Evolutionary conservation across 371 early-diverging fungal species (phyloP), one percentile per base, ranked within the genome.

Genomic region (Caulochytrium protostelioides): DNA sequence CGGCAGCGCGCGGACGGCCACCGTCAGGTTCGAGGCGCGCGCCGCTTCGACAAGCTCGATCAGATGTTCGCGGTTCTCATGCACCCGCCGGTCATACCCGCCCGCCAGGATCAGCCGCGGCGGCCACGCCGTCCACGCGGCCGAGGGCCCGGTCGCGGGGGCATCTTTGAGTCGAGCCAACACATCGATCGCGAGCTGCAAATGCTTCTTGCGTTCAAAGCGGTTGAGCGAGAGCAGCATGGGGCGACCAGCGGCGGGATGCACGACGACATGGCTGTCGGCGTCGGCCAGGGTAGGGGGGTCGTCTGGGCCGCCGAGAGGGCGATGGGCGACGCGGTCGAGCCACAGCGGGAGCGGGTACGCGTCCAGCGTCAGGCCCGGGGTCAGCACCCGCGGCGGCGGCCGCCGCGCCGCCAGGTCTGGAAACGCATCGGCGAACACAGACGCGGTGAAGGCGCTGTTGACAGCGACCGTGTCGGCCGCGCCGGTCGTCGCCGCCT

Each of bases 151-250:
- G n/a, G n/a, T n/a, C n/a, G n/a, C n/a, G n/a, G n/a, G n/a, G n/a
- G n/a, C n/a, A n/a, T n/a, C n/a, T n/a, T n/a, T n/a, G n/a, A 71
- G 39, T 13, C 36, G 41, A 1, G 75, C 74, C 50, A 84, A 80
- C 1, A 86, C 67, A 18, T 67, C 55, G 21, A 91, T 60, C 2
- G 84, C 89, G 30, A 90, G 56, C 3, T 45, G 63, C n/a, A 91
- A 61, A 49, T 81, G 73, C 59, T 92, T 92, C 45, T 91, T 91
- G 25, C 82, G 69, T 52, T 92, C 94, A 35, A 89, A 92, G 3
- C 94, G 76, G 50, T 91, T 92, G 48, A 92, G 70, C 0, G 81
- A 81, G 0, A 83, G 30, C 9, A 81, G 44, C 1, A 48, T 64
- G n/a, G n/a, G n/a, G n/a, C n/a, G n/a, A n/a, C n/a, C n/a, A n/a